Percentiles rank a stretch among this genome's conserved stretches.
These are phyloP conservation scores for Wickerhamomyces pijperi DNA, from an alignment of 805 yeast species.

Conservation along the genomic window DNA sequence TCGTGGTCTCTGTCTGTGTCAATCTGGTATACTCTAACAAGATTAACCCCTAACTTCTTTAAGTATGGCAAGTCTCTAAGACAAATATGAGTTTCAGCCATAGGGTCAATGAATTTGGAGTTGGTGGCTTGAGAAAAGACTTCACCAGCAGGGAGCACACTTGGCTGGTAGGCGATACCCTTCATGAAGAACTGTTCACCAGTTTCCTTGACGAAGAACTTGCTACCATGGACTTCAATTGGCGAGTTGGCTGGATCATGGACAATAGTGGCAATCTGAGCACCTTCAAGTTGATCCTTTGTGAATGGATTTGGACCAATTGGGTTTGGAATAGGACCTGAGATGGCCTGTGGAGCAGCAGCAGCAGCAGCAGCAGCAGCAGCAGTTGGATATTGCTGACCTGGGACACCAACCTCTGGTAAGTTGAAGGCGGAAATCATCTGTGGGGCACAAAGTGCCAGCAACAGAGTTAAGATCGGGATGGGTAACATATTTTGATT, in stretches of 20 bases:
- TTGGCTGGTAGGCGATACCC: slow-evolving; percentile 83
- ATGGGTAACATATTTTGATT: neutral
- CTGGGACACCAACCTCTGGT: neutral
- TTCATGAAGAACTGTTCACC: slow-evolving; percentile 79
- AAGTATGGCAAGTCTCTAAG: slow-evolving; percentile 77
- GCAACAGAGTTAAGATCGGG: neutral
- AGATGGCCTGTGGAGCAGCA: no score
- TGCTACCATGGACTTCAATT: slow-evolving; percentile 58
- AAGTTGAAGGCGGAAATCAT: neutral
- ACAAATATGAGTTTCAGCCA: slow-evolving; percentile 62
- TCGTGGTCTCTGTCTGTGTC: slow-evolving; percentile 65
- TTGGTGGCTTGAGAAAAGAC: slow-evolving; percentile 11
- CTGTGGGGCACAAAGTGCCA: neutral
- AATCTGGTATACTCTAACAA: slow-evolving; percentile 78
- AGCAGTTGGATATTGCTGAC: neutral
- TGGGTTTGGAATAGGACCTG: no score
- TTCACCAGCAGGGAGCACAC: slow-evolving; percentile 28
- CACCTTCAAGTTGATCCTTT: neutral
- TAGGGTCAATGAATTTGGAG: slow-evolving; percentile 51
- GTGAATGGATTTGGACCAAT: neutral
- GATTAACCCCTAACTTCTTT: slow-evolving; percentile 56
- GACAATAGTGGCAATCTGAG: neutral
- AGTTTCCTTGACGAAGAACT: slow-evolving; percentile 61
- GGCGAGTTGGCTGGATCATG: neutral
- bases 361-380: no score